phyloP scores from a whole-genome alignment of 257 asterid genomes.

The Plantago major region DNA sequence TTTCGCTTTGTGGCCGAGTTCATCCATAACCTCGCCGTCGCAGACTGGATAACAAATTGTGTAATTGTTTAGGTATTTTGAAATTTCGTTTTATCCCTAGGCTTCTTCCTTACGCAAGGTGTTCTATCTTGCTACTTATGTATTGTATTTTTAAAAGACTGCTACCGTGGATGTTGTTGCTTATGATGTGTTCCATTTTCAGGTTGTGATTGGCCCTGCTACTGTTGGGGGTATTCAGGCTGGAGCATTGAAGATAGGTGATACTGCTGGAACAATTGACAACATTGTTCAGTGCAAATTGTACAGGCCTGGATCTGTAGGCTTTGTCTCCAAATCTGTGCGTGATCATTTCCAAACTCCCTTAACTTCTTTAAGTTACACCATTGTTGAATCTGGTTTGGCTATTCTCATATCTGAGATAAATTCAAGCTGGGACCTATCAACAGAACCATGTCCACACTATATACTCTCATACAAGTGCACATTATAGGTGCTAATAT shows the following conservation, averaged over 20 bases:
- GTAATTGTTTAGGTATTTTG: too few relatives aligned
- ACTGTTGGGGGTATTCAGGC: constrained; percentile 99
- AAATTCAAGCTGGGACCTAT: background rate
- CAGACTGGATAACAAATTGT: too few relatives aligned
- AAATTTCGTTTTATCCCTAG: too few relatives aligned
- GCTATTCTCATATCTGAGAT: background rate
- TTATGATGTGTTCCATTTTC: constrained; percentile 9
- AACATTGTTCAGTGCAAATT: constrained; percentile 89
- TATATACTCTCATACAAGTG: background rate
- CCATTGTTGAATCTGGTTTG: constrained; percentile 8
- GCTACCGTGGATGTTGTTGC: too few relatives aligned
- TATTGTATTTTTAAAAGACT: too few relatives aligned
- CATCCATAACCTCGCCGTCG: too few relatives aligned
- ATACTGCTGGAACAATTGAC: constrained; percentile 98
- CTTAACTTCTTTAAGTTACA: background rate
- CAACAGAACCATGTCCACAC: too few relatives aligned
- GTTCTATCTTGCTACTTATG: background rate
- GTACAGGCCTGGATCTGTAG: constrained; percentile 98
- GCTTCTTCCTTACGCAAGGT: too few relatives aligned
- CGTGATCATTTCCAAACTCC: constrained; percentile 25
- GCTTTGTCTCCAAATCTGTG: constrained; percentile 98
- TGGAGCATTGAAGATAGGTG: constrained; percentile 99
- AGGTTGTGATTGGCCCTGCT: constrained; percentile 98
- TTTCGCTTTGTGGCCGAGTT: too few relatives aligned
- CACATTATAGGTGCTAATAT: constrained; percentile 7